Base-by-base conservation (phyloP, 768 basidiomycete species). In the Suillus bovinus region DNA sequence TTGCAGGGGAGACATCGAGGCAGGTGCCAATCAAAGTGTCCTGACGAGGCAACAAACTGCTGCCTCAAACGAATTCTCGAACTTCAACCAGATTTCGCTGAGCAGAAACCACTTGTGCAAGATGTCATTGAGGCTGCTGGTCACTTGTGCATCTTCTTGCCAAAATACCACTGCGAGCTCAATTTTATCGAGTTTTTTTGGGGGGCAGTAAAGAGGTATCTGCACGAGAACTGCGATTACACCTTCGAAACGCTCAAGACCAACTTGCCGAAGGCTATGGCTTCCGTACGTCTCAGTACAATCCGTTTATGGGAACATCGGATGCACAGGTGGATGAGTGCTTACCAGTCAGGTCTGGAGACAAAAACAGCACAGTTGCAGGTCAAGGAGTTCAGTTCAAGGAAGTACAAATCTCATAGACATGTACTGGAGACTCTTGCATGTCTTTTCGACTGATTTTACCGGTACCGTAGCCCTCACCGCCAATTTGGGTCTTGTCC, bases 91-190 rank as follows among this genome's bases (percentile, higher is more conserved):
- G 74, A 76, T 61, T 76, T 74, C 31, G 41, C 22, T 17, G 66
- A 71, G n/a, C 66, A 52, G 64, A 70, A 42, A 56, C 61, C 17
- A 73, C 74, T 61, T 63, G 68, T 46, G 59, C 29, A 31, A 47
- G 66, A 70, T 13, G 50, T 64, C 2, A 74, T 75, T 36, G 66
- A 71, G 46, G 60, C 29, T 9, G 61, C 64, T 17, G 74, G 74
- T 1, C 74, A 76, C 61, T 8, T 71, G 8, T 76, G 73, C 61
- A 56, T 69, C 13, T 74, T 75, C 53, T 53, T 70, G 8, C 67
- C 72, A 4, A 73, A 74, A 49, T 74, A 66, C 44, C 72, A 73
- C 54, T 71, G 70, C 50, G 63, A 72, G 57, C 59, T 72, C 7
- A 72, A 72, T 52, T 66, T 65, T 14, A 72, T 72, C 31, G 36